A percentile compares a stretch with the other conserved stretches of the same genome.
Conservation (phyloP, 106 monocot species). For the Platanthera guangdongensis region DNA sequence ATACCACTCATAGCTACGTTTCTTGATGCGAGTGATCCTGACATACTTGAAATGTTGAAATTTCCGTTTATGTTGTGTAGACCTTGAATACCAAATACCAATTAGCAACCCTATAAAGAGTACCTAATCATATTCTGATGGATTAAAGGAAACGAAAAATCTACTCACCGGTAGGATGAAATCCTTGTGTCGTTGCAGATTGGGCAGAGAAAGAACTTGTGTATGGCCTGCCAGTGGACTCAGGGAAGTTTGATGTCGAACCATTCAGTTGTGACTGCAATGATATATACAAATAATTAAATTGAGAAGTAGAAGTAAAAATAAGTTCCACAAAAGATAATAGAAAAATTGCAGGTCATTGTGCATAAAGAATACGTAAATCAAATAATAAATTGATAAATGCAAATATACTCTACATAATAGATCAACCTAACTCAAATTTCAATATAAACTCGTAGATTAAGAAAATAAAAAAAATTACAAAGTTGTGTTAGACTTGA, state of each 20-base stretch:
- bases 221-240: slow-evolving; percentile 60
- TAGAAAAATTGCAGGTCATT: background rate
- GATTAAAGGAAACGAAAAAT: too few relatives aligned
- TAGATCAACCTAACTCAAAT: background rate
- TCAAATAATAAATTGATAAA: background rate
- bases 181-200: slow-evolving; percentile 57
- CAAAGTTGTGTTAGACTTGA: background rate
- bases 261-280: slow-evolving; percentile 2
- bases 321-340: background rate
- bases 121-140: too few relatives aligned
- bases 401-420: background rate
- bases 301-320: background rate
- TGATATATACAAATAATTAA: background rate
- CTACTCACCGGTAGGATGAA: slow-evolving; percentile 72
- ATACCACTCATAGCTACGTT: slow-evolving; percentile 55
- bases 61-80: slow-evolving; percentile 74
- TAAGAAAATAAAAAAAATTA: background rate
- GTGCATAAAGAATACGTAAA: background rate
- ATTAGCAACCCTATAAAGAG: background rate
- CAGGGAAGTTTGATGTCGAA: slow-evolving; percentile 59
- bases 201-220: slow-evolving; percentile 71
- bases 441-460: background rate
- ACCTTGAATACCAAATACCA: slow-evolving; percentile 38
- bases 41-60: slow-evolving; percentile 53
- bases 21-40: slow-evolving; percentile 56